phyloP scores from a whole-genome alignment of 2,329 filamentous ascomycete species.

The Albophoma yamanashiensis region DNA sequence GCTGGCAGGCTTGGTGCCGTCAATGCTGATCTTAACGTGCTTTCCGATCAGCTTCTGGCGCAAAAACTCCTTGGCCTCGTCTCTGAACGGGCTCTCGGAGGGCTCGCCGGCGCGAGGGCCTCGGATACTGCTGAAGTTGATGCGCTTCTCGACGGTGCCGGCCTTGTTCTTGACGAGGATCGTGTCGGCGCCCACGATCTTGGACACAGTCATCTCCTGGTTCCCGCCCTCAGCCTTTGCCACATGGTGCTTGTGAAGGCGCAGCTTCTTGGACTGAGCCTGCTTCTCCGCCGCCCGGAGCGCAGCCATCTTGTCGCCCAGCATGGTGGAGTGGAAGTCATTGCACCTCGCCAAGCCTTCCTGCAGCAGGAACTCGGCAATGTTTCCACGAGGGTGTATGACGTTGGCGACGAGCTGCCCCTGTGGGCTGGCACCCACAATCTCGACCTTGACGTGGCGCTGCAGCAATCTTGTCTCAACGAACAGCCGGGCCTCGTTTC shows the following conservation, averaged over 20 bases:
- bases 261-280: conserved; percentile 66
- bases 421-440: conserved; percentile 82
- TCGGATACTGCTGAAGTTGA: conserved; percentile 86
- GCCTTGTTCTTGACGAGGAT: conserved; percentile 77
- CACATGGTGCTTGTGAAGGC: conserved; percentile 73
- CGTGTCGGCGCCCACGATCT: conserved; percentile 81
- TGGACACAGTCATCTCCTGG: conserved; percentile 72
- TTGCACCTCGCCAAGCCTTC: conserved; percentile 86
- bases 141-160: conserved; percentile 70
- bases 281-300: conserved; percentile 79
- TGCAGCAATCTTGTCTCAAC: conserved; percentile 81
- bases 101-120: conserved; percentile 85
- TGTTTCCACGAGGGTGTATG: conserved; percentile 82
- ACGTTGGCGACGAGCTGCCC: conserved; percentile 83
- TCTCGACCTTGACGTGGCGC: conserved; percentile 69
- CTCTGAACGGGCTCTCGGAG: conserved; percentile 76
- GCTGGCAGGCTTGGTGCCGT: conserved; percentile 80
- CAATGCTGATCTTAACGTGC: conserved; percentile 78
- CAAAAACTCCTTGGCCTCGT: conserved; percentile 93
- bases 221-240: conserved; percentile 56
- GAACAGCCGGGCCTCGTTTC: conserved; percentile 79
- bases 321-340: conserved; percentile 88
- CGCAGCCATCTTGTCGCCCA: conserved; percentile 78
- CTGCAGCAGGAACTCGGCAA: conserved; percentile 81
- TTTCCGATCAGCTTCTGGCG: conserved; percentile 93